These are phyloP conservation scores for Euphorbia tirucalli DNA, from an alignment of 345 rosid species.

Conservation along the genomic window DNA sequence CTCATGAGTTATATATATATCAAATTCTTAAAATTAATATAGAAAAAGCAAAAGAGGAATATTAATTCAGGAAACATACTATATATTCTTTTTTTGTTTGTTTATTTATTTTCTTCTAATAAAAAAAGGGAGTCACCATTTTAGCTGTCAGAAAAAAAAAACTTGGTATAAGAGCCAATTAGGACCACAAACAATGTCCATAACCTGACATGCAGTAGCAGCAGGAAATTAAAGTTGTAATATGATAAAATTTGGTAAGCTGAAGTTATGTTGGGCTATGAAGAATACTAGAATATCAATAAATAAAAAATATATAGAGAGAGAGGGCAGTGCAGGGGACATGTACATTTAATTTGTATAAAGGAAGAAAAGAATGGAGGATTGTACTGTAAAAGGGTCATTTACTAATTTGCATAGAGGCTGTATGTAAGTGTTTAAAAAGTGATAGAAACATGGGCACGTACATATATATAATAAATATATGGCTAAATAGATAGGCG, in stretches of 20 bases:
- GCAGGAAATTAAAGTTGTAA: neutral
- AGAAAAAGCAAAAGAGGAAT: too few species aligned
- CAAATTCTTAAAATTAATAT: too few species aligned
- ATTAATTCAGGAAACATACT: too few species aligned
- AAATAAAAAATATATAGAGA: too few species aligned
- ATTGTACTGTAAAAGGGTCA: neutral
- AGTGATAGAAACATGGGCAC: constrained; percentile 1
- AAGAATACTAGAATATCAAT: too few species aligned
- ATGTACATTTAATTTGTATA: neutral
- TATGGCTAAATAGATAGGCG: too few species aligned
- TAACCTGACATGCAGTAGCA: neutral
- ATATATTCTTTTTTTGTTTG: too few species aligned
- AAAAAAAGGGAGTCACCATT: too few species aligned
- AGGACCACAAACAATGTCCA: neutral
- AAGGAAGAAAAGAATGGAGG: neutral
- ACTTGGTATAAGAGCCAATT: neutral
- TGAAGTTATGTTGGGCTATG: neutral
- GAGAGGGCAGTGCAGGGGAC: constrained; percentile 1
- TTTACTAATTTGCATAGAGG: neutral
- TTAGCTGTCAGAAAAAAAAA: too few species aligned
- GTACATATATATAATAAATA: too few species aligned
- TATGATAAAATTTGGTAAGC: neutral
- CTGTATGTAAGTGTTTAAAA: neutral
- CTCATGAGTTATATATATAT: too few species aligned
- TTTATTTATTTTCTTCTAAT: too few species aligned